Percentiles rank a stretch among this genome's conserved stretches.
Conservation (phyloP, 768 basidiomycete genomes). For the Mrakia gelida region DNA sequence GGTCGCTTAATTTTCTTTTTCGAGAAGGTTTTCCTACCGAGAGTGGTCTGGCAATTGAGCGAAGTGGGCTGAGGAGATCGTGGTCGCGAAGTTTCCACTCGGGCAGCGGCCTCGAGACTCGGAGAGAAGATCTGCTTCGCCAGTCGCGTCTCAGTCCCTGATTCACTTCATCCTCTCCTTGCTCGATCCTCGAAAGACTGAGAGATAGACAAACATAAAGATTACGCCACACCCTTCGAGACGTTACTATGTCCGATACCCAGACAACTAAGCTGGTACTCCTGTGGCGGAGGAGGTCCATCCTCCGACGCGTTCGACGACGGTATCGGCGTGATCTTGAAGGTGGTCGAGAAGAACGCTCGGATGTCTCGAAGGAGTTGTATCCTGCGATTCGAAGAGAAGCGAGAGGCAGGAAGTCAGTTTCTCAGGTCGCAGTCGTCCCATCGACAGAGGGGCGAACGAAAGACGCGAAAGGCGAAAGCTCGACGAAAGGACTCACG, state of each 20-base stretch:
- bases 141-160: neutral
- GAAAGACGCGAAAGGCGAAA: neutral
- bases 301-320: conserved; percentile 46
- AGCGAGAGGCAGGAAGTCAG: neutral
- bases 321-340: conserved; percentile 65
- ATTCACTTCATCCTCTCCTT: neutral
- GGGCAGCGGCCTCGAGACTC: too few relatives aligned
- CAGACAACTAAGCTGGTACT: conserved; percentile 81
- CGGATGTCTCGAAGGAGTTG: conserved; percentile 83
- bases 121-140: too few relatives aligned
- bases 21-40: too few relatives aligned
- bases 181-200: neutral
- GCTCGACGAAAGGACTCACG: conserved; percentile 50
- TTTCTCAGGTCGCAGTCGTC: too few relatives aligned
- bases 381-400: conserved; percentile 53
- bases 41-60: too few relatives aligned
- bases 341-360: conserved; percentile 80
- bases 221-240: conserved; percentile 41
- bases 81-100: too few relatives aligned
- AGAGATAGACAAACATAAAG: neutral
- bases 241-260: conserved; percentile 88
- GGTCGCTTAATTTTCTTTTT: too few relatives aligned
- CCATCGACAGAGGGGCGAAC: neutral
- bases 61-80: too few relatives aligned
- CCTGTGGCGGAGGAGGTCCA: conserved; percentile 50